phyloP scores from a whole-genome alignment of 768 basidiomycete species.

The Phlebiopsis gigantea region DNA sequence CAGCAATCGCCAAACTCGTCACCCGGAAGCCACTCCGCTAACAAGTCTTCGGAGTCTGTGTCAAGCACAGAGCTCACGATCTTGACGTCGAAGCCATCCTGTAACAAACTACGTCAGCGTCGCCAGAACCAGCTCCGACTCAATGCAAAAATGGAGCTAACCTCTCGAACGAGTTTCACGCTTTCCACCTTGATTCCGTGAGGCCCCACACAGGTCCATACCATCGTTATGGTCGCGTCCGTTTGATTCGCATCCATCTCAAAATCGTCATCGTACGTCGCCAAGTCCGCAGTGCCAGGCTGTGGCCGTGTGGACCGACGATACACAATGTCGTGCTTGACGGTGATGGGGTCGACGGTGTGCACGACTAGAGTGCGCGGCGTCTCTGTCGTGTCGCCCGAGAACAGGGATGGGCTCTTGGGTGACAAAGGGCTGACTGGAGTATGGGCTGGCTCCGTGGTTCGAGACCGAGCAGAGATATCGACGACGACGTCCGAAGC shows the following conservation, averaged over 20 bases:
- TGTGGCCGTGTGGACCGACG: slow-evolving; percentile 35
- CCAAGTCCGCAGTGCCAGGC: slow-evolving; percentile 47
- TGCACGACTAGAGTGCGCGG: slow-evolving; percentile 64
- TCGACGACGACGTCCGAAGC: slow-evolving; percentile 74
- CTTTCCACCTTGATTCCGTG: slow-evolving; percentile 44
- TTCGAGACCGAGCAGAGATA: slow-evolving; percentile 67
- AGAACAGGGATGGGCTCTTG: slow-evolving; percentile 25
- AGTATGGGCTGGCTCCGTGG: slow-evolving; percentile 16
- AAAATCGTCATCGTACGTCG: slow-evolving; percentile 45
- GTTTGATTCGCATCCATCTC: slow-evolving; percentile 49
- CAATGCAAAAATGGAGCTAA: no score
- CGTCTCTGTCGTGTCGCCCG: slow-evolving; percentile 46
- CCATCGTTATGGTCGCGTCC: slow-evolving; percentile 52
- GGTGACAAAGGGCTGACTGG: slow-evolving; percentile 13
- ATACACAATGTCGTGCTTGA: slow-evolving; percentile 52
- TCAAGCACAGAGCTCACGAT: slow-evolving; percentile 52
- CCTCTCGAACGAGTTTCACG: slow-evolving; percentile 43
- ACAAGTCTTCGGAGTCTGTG: slow-evolving; percentile 33
- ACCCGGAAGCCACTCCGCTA: slow-evolving; percentile 56
- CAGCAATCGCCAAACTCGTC: slow-evolving; percentile 60
- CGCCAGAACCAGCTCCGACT: no score
- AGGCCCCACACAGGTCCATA: slow-evolving; percentile 40
- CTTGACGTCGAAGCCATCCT: slow-evolving; percentile 42
- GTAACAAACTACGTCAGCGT: background rate
- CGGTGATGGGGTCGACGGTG: slow-evolving; percentile 55